These are phyloP conservation scores for Syzygium oleosum DNA, from an alignment of 345 rosid genomes.

Conservation along the genomic window DNA sequence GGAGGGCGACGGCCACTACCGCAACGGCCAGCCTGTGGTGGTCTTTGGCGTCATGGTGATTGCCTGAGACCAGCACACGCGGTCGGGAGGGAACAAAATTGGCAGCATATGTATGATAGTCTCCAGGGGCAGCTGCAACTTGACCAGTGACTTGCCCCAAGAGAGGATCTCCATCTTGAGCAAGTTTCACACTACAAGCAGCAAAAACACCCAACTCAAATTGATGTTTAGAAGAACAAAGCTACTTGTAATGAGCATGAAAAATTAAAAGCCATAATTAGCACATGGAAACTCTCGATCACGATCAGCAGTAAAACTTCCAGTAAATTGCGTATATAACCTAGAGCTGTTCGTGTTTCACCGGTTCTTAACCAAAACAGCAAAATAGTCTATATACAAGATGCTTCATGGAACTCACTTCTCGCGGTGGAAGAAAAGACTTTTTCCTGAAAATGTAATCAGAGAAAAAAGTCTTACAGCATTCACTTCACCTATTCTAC, in stretches of 20 bases:
- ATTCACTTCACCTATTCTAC: not conserved
- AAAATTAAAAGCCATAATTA: not conserved
- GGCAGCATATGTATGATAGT: not conserved
- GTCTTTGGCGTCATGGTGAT: not conserved
- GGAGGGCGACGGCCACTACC: not conserved
- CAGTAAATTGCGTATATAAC: not conserved
- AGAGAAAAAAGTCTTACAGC: not conserved
- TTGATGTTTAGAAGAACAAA: not conserved
- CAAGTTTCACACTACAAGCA: not conserved
- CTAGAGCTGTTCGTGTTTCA: too few relatives aligned
- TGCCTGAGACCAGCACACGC: not conserved
- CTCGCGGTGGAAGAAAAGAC: too few relatives aligned
- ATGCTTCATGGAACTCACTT: not conserved
- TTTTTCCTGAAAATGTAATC: too few relatives aligned
- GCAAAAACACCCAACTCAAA: not conserved
- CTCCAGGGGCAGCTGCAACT: not conserved
- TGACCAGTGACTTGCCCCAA: not conserved
- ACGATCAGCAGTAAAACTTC: not conserved
- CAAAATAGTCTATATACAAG: not conserved
- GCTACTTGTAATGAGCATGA: not conserved
- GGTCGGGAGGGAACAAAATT: not conserved
- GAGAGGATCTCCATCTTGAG: not conserved
- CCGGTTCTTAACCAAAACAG: not conserved
- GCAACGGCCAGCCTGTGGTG: not conserved
- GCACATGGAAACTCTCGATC: not conserved